Conservation (phyloP, 164 flowering plant genomes). For the Umbellularia californica region DNA sequence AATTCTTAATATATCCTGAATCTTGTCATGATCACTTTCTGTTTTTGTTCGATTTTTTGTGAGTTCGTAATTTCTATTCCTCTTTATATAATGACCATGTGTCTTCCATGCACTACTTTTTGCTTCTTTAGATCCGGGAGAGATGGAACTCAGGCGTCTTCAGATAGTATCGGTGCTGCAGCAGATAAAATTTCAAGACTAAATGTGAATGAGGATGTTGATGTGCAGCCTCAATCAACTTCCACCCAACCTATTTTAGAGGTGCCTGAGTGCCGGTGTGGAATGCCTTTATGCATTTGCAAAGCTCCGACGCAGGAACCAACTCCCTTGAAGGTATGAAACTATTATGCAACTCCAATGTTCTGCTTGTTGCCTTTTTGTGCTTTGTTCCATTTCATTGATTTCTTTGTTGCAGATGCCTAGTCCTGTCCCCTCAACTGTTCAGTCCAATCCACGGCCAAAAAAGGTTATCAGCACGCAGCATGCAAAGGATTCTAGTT, state of each 20-base stretch:
- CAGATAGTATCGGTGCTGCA: conserved; percentile 28
- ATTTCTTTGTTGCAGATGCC: conserved; percentile 30
- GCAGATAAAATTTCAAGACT: conserved; percentile 49
- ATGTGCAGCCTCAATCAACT: conserved; percentile 25
- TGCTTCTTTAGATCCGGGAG: conserved; percentile 31
- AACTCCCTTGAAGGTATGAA: conserved; percentile 28
- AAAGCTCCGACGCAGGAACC: conserved; percentile 39
- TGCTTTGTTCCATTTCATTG: conserved; percentile 5
- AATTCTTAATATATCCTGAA: neutral
- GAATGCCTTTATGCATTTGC: conserved; percentile 99
- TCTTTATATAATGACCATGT: neutral
- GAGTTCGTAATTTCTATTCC: neutral
- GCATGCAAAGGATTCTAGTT: conserved; percentile 8
- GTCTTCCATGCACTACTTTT: conserved; percentile 4
- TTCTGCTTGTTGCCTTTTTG: conserved; percentile 4
- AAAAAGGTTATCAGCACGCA: conserved; percentile 35
- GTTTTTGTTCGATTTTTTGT: neutral
- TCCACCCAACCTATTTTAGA: conserved; percentile 22
- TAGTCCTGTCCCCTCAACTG: conserved; percentile 21
- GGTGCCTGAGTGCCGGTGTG: conserved; percentile 77
- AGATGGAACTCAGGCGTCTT: conserved; percentile 24
- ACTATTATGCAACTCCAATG: neutral
- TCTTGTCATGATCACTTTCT: neutral
- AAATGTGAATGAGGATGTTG: conserved; percentile 31
- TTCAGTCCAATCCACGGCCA: conserved; percentile 42